Evolutionary conservation across 2,329 filamentous ascomycete genomes (phyloP).

Genomic region (Microdochium trichocladiopsis): DNA sequence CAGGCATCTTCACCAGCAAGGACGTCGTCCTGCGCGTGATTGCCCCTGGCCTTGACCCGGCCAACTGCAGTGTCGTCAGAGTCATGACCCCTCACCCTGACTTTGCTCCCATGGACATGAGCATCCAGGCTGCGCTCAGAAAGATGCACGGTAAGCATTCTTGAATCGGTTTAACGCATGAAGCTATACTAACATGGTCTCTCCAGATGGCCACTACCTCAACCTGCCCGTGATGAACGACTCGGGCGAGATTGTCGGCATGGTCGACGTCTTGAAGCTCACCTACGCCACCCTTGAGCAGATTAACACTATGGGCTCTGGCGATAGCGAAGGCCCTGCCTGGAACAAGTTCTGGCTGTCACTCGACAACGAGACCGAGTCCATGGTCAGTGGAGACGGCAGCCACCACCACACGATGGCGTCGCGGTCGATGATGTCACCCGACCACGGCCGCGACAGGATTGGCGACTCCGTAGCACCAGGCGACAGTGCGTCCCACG

Average conservation of each 20-base stretch:
- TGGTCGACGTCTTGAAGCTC: conserved; percentile 97
- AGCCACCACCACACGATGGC: conserved; percentile 65
- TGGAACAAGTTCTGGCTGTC: conserved; percentile 99
- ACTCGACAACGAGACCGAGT: conserved; percentile 89
- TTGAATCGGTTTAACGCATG: not conserved
- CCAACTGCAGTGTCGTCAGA: conserved; percentile 92
- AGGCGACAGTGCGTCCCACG: conserved; percentile 90
- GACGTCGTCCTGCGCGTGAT: conserved; percentile 97
- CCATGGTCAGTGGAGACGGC: conserved; percentile 87
- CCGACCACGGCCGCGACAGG: conserved; percentile 66
- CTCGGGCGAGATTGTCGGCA: conserved; percentile 92
- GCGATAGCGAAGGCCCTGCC: conserved; percentile 86
- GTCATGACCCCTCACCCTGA: conserved; percentile 99
- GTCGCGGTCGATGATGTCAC: conserved; percentile 73
- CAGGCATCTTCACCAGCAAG: conserved; percentile 98
- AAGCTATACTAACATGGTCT: conserved; percentile 8
- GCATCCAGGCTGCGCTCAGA: conserved; percentile 90
- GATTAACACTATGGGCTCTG: conserved; percentile 88
- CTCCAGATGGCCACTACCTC: conserved; percentile 87
- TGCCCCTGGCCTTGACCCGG: conserved; percentile 87
- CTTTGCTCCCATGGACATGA: conserved; percentile 98
- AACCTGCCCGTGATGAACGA: conserved; percentile 99
- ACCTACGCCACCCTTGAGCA: conserved; percentile 97
- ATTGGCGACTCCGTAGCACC: conserved; percentile 76
- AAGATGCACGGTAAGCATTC: conserved; percentile 89